Evolutionary conservation across 2,329 filamentous ascomycete genomes (phyloP), one percentile per base, ranked within the genome.

Genomic region (Neocucurbitaria cava): DNA sequence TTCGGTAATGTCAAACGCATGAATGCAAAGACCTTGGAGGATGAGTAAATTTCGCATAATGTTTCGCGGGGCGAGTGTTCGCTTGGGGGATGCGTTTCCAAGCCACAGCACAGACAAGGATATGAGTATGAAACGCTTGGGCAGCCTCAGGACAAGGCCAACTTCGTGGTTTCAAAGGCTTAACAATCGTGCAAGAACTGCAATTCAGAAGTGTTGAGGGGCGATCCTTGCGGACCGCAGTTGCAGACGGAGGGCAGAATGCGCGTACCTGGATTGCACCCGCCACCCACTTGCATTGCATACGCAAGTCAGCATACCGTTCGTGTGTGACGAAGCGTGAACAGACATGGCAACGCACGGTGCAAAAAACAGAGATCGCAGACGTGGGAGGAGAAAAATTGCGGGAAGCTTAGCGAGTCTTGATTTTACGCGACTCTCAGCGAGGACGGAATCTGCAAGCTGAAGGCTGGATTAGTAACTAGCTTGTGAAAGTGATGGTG

Each of bases 331-430:
- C 20, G 33, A 49, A 35, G 28, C 42, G 40, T 28, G 46, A 15
- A 40, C 20, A 44, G 50, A 41, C 30, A 52, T 50, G 42, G 45
- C 21, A 20, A 44, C 8, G 7, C 41, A 30, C 26, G 46, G 38
- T 31, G 47, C 46, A 63, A 55, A 49, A 44, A 52, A 56, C 46
- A n/a, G 33, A 43, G 33, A 46, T 42, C n/a, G 40, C 40, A 13
- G 26, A 52, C 26, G 28, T 26, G 40, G 48, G 49, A 49, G 17
- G 38, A 18, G 26, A 42, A 31, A 30, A 47, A 24, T 44, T 38
- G 39, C 38, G 40, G 17, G 56, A 63, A 66, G 66, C 68, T 71
- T 72, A 68, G 67, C 66, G 48, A 57, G 45, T 63, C 64, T 67
- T 65, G 58, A 63, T 54, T 54, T 48, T 43, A 43, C 49, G 52